Evolutionary conservation across 2,329 filamentous ascomycete genomes (phyloP), one percentile per base, ranked within the genome.

Genomic region (Volutella citrinella): DNA sequence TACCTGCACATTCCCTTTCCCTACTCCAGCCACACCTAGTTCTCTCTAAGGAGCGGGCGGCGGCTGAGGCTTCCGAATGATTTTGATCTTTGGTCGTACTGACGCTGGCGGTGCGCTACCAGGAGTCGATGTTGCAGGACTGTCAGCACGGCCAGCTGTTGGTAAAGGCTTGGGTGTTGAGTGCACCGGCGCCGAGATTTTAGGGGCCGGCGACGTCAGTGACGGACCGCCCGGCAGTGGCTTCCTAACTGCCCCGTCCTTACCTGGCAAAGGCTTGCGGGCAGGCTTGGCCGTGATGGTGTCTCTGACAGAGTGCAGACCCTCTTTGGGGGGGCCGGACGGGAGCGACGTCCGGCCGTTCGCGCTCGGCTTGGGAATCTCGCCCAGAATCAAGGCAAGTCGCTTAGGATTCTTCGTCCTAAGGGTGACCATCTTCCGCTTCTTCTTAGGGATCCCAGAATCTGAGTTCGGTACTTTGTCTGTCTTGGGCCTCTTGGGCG

Each of bases 401-500:
- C 59, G 55, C 29, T 49, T 59, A 1, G 60, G 51, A n/a, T 60
- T 55, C 7, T 40, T 47, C 3, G 60, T 61, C 43, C 49, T 61
- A 5, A 68, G 43, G 6, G 59, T 65, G 6, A 68, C 56, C n/a
- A 67, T 57, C 5, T 49, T 52, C 24, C 54, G 50, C 40, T 54
- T 63, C 39, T 57, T 63, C 20, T 42, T 49, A 15, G 48, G 49
- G 21, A 40, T 39, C 2, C 52, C 46, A 4, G 33, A 28, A 11
- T 45, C 49, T 7, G 44, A 35, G 4, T 45, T 41, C 12, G 47
- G 46, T 3, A 50, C 38, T 22, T 63, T 48, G 26, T 63, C 59
- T 7, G 56, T 52, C 48, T 66, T 68, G 5, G 61, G 56, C 10
- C 64, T 56, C 49, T 68, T 68, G 1, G 62, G 51, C 17, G 54